Conservation (phyloP, 352 stramenopile genomes). For the Pythium dissotocum region DNA sequence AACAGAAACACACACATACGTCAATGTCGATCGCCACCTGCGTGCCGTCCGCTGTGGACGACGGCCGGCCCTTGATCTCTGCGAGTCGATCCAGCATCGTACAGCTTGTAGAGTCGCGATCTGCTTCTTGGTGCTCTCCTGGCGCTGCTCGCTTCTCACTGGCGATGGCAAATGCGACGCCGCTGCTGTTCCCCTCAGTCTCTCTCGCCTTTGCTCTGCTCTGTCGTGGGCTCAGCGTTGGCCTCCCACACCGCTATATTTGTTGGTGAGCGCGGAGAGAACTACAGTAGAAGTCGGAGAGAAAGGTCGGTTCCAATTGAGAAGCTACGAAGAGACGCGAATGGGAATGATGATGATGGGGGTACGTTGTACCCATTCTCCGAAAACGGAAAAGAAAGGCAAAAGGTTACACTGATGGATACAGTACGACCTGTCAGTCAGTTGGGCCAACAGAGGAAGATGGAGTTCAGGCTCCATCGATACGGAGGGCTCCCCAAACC, state of each 20-base stretch:
- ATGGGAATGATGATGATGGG: neutral
- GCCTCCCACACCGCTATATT: neutral
- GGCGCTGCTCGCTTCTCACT: neutral
- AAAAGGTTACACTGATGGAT: neutral
- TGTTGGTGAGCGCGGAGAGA: slow-evolving; percentile 8
- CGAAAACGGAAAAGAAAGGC: slow-evolving; percentile 1
- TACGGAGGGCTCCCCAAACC: neutral
- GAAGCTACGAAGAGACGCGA: slow-evolving; percentile 2
- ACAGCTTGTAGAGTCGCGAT: neutral
- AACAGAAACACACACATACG: slow-evolving; percentile 30
- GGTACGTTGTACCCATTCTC: slow-evolving; percentile 3
- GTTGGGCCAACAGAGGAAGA: neutral
- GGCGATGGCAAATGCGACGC: neutral
- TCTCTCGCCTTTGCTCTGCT: neutral
- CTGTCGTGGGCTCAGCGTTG: neutral
- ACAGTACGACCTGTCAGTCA: neutral
- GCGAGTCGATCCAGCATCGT: slow-evolving; percentile 71
- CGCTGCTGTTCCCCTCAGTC: neutral
- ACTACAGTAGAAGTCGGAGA: slow-evolving; percentile 7
- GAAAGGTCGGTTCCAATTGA: slow-evolving; percentile 7
- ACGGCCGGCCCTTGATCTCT: slow-evolving; percentile 64
- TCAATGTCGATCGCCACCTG: slow-evolving; percentile 68
- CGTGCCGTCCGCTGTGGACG: slow-evolving; percentile 22
- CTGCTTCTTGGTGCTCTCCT: neutral
- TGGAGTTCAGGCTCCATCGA: neutral